These are phyloP conservation scores for Umbelopsis sp. DNA, from an alignment of 192 early-diverging fungal species.

Conservation along the genomic window DNA sequence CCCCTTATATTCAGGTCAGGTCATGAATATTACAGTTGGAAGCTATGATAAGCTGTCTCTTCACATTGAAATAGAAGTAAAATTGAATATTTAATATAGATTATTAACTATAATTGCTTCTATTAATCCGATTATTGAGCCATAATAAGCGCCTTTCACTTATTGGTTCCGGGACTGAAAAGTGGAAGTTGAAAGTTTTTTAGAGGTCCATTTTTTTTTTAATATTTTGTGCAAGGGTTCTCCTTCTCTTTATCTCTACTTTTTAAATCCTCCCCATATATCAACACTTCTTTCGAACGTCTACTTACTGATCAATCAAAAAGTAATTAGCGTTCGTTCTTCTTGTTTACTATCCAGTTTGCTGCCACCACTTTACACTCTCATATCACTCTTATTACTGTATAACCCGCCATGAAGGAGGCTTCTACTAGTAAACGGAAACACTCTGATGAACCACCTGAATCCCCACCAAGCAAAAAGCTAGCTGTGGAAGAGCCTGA, in stretches of 20 bases:
- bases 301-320: constrained; percentile 6
- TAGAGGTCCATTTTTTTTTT: constrained; percentile 9
- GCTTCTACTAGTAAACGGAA: constrained; percentile 19
- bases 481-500: constrained; percentile 17
- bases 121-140: neutral
- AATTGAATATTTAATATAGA: neutral
- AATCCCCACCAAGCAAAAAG: neutral
- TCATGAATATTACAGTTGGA: neutral
- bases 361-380: constrained; percentile 7
- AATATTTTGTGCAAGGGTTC: constrained; percentile 1
- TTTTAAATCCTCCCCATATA: neutral
- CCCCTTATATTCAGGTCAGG: too few species aligned
- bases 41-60: neutral
- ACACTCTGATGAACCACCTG: constrained; percentile 21
- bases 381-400: constrained; percentile 14
- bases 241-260: neutral
- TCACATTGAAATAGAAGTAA: too few species aligned
- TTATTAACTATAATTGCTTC: neutral
- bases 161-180: constrained; percentile 7
- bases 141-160: neutral
- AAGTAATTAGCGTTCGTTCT: constrained; percentile 13
- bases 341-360: constrained; percentile 8
- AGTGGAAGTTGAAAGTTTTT: constrained; percentile 23
- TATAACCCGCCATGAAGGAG: constrained; percentile 20
- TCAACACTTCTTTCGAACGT: neutral